A percentile compares a stretch with the other conserved stretches of the same genome.
Evolutionary conservation across 139 green algal genomes (phyloP).

Genomic region (Chlamydomonas applanata): DNA sequence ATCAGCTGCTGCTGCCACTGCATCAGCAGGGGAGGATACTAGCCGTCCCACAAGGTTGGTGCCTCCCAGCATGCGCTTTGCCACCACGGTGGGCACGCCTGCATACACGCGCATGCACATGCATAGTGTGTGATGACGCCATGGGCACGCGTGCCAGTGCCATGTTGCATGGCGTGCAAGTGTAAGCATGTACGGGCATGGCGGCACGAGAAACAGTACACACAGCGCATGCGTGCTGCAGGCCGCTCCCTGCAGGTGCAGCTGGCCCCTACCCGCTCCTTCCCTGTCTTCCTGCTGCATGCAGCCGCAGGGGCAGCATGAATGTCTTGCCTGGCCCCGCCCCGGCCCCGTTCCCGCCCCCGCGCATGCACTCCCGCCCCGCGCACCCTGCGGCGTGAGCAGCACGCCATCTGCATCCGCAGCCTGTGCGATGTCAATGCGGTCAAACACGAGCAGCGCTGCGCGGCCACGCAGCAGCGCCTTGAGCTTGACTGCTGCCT

Average conservation of each 20-base stretch:
- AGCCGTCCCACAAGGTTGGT: constrained; percentile 63
- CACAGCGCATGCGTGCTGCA: too few relatives aligned
- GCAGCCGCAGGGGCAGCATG: too few relatives aligned
- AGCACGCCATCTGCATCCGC: constrained; percentile 83
- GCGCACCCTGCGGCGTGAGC: constrained; percentile 52
- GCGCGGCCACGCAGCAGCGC: constrained; percentile 72
- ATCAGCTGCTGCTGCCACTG: constrained; percentile 67
- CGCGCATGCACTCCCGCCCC: not conserved
- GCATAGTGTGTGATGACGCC: not conserved
- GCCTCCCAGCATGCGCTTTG: constrained; percentile 68
- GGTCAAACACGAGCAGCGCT: constrained; percentile 78
- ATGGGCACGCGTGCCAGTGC: too few relatives aligned
- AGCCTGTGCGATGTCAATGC: constrained; percentile 86
- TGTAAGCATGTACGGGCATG: too few relatives aligned
- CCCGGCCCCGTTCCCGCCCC: too few relatives aligned
- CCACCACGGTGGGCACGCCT: constrained; percentile 87
- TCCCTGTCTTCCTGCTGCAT: too few relatives aligned
- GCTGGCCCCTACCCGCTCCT: too few relatives aligned
- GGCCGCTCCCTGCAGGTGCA: too few relatives aligned
- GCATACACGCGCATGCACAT: too few relatives aligned
- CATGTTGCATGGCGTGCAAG: too few relatives aligned
- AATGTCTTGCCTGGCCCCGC: too few relatives aligned
- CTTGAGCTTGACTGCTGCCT: constrained; percentile 70
- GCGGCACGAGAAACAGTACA: too few relatives aligned
- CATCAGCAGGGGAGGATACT: constrained; percentile 44